Base-by-base conservation (phyloP, 495 filamentous ascomycete species). In the Penicilliopsis zonata region DNA sequence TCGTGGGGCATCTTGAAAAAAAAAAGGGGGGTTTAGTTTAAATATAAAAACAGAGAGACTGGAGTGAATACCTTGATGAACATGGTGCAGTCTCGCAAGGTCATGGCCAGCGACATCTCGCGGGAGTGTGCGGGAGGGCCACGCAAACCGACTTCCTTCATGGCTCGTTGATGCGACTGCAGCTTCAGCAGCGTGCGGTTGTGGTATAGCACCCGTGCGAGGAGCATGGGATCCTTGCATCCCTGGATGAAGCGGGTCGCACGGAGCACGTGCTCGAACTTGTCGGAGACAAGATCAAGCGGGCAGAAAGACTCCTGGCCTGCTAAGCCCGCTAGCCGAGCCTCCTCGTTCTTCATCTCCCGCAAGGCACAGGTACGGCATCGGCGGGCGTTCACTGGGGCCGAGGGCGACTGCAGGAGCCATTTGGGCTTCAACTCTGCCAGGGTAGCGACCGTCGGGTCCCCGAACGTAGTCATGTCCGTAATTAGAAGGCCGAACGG, bases 341-440 rank as follows among this genome's bases (percentile, higher is more conserved):
- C 30, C 7, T 55, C 47, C 25, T 53, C 37, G 18, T 65, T 63
- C 35, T 70, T 72, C 57, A 69, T 66, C 5, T 77, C 76, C 25
- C 76, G 61, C 13, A 84, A 50, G 2, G 90, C 90, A 51, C 90
- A 98, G 1, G 82, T 94, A 4, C 90, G 78, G 53, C 90, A 98
- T 15, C 86, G 65, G 13, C 47, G 67, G 10, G 81, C 69, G 4
- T 55, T 41, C 0, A 42, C 4, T 1, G 86, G 86, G 0, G 87
- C 87, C 15, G 72, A 74, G 1, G 82, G 84, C 1, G 83, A 90
- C 41, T 88, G 87, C 4, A 67, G 49, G 1, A 95, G 72, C 90
- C 90, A 98, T 53, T 98, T 98, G 4, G 88, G 86, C 46, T 98
- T 98, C 43, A 96, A 75, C 52, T 98, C 83, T 14, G 86, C 56